A percentile compares a stretch with the other conserved stretches of the same genome.
Conservation (phyloP, 371 early-diverging fungal genomes). For the Gilbertella persicaria region DNA sequence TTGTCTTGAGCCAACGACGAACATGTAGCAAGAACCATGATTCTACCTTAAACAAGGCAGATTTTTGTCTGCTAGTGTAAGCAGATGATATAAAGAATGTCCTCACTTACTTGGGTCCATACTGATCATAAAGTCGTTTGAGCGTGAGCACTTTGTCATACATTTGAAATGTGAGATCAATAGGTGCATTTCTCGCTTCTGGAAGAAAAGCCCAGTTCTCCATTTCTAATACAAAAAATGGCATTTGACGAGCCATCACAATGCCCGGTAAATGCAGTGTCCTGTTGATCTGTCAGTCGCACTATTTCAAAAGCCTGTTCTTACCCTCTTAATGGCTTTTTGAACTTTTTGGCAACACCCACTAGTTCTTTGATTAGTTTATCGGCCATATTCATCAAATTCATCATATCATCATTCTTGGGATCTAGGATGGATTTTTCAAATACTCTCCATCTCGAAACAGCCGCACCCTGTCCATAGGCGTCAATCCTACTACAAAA, state of each 20-base stretch:
- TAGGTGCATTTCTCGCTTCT: slow-evolving; percentile 45
- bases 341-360: slow-evolving; percentile 41
- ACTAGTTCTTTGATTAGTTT: slow-evolving; percentile 49
- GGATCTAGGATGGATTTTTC: slow-evolving; percentile 37
- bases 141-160: slow-evolving; percentile 53
- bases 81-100: not conserved
- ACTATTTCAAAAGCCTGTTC: not conserved
- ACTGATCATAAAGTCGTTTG: slow-evolving; percentile 50
- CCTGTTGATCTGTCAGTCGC: slow-evolving; percentile 15
- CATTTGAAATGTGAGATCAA: slow-evolving; percentile 51
- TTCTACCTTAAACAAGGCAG: slow-evolving; percentile 60
- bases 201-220: slow-evolving; percentile 53
- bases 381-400: slow-evolving; percentile 47
- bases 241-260: slow-evolving; percentile 55
- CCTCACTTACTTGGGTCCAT: slow-evolving; percentile 43
- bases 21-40: slow-evolving; percentile 69
- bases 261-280: slow-evolving; percentile 42
- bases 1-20: slow-evolving; percentile 57
- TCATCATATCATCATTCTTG: slow-evolving; percentile 36
- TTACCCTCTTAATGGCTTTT: slow-evolving; percentile 48
- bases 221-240: slow-evolving; percentile 55
- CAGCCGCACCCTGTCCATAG: slow-evolving; percentile 46
- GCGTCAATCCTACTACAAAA: not conserved
- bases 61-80: slow-evolving; percentile 33
- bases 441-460: slow-evolving; percentile 47